Percentiles rank a stretch among this genome's conserved stretches.
Evolutionary conservation across 768 basidiomycete species (phyloP).

Genomic region (Tremella mesenterica): DNA sequence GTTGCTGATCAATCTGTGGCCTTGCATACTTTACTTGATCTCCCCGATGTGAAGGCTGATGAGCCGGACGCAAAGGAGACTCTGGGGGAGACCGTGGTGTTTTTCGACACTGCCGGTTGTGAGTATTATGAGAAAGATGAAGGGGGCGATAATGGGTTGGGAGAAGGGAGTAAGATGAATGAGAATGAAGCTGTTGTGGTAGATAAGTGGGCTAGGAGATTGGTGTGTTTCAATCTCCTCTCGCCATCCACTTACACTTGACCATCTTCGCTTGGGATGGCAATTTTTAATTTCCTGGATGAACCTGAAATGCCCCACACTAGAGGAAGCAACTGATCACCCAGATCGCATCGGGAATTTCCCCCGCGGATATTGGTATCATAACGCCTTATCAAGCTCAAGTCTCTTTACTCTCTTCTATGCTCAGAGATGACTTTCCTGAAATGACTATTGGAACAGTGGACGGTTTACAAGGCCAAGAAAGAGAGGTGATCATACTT

Average conservation of each 20-base stretch:
- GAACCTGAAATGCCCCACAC: too few relatives aligned
- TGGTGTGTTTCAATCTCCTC: slow-evolving; percentile 52
- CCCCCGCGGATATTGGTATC: slow-evolving; percentile 67
- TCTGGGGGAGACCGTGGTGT: slow-evolving; percentile 70
- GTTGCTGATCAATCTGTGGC: slow-evolving; percentile 64
- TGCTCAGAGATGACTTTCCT: slow-evolving; percentile 56
- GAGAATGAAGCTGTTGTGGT: slow-evolving; percentile 90
- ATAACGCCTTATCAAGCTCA: slow-evolving; percentile 96
- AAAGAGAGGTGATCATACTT: slow-evolving; percentile 62
- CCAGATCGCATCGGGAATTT: slow-evolving; percentile 41
- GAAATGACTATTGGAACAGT: slow-evolving; percentile 84
- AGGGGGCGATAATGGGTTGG: slow-evolving; percentile 57
- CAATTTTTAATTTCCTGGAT: too few relatives aligned
- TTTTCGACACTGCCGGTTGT: slow-evolving; percentile 89
- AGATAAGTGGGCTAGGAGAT: slow-evolving; percentile 65
- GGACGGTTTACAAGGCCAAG: slow-evolving; percentile 94
- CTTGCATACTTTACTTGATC: slow-evolving; percentile 60
- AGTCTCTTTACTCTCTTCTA: slow-evolving; percentile 69
- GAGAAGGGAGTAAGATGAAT: slow-evolving; percentile 84
- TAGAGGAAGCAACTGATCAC: too few relatives aligned
- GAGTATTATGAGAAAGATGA: slow-evolving; percentile 74
- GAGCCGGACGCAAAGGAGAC: slow-evolving; percentile 61
- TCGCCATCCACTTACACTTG: background rate
- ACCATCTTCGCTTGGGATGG: too few relatives aligned
- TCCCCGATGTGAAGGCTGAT: slow-evolving; percentile 52